Base-by-base conservation (phyloP, 768 basidiomycete genomes). In the Gelatoporia subvermispora region DNA sequence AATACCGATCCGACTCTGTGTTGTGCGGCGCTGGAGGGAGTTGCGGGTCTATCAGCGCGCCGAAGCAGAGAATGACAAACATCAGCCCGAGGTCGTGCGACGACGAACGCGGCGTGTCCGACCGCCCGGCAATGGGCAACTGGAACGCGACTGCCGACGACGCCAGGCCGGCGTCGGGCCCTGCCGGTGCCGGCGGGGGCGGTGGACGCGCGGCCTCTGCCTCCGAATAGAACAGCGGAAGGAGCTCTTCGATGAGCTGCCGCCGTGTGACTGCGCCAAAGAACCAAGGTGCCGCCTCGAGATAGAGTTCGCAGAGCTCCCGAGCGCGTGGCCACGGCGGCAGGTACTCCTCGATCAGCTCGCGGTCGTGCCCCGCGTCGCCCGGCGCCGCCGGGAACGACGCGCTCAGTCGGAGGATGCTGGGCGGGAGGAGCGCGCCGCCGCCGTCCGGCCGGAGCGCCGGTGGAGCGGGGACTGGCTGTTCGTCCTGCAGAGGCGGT, bases 251-350 rank as follows among this genome's bases (percentile, higher is more conserved):
- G 10, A 84, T 68, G 36, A 88, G 72, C 52, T 89, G 85, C 15
- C 68, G 70, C 38, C 72, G 69, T 2, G 81, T 81, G 34, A 88
- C 78, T 2, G 85, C 81, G 20, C 85, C 82, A 49, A 85, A 87
- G 60, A 88, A 86, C 87, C 87, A 89, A 0, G 84, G 82, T 2
- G 85, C 84, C 58, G 85, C 81, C n/a, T 82, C 81, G 35, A 88
- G 74, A 62, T 88, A 89, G 11, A 85, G 70, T n/a, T 80, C 75
- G 55, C 74, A 76, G 28, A 89, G 72, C 25, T 78, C 73, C 39
- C 65, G 68, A 0, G 82, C 79, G 34, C 84, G 81, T 8, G 66
- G 60, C 73, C 78, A 83, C 0, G 76, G 63, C 0, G 87, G 87
- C 1, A 88, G 72, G 58, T 78, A 74, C 15, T 66, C 60, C 35